A percentile compares a stretch with the other conserved stretches of the same genome.
Conservation (phyloP, 2,329 filamentous ascomycete species). For the Cladosporium colombiae region DNA sequence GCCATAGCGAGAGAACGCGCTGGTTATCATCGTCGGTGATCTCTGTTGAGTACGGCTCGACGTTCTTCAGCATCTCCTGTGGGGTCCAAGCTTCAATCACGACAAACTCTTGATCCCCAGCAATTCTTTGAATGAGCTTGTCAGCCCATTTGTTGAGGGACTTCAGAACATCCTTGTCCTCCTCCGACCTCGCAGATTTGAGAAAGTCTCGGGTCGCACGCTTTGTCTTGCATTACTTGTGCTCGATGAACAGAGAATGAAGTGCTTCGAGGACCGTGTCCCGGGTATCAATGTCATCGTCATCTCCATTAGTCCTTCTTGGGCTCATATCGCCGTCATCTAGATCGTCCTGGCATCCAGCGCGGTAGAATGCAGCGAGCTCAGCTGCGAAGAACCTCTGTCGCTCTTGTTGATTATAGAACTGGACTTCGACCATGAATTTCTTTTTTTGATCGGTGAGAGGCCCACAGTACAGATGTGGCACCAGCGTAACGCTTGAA, state of each 20-base stretch:
- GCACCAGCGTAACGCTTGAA: constrained; percentile 26
- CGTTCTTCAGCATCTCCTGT: constrained; percentile 19
- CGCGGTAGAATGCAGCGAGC: constrained; percentile 21
- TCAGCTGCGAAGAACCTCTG: constrained; percentile 17
- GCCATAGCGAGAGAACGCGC: constrained; percentile 22
- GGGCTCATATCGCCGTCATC: constrained; percentile 6
- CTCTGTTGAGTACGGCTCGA: constrained; percentile 22
- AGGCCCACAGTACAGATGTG: constrained; percentile 22
- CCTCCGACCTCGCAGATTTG: neutral
- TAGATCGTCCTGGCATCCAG: constrained; percentile 2
- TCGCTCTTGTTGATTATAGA: constrained; percentile 22
- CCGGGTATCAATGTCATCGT: constrained; percentile 11
- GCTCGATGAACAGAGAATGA: constrained; percentile 24
- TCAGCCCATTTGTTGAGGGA: constrained; percentile 2
- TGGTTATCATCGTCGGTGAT: neutral
- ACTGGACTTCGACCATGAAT: constrained; percentile 26
- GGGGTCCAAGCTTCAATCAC: constrained; percentile 20
- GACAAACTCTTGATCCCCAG: constrained; percentile 3
- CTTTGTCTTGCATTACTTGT: constrained; percentile 11
- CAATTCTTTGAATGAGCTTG: neutral
- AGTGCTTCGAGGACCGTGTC: constrained; percentile 17
- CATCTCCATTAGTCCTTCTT: neutral
- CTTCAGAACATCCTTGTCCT: neutral
- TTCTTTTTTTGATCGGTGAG: constrained; percentile 22
- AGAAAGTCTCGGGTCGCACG: constrained; percentile 7